These are phyloP conservation scores for Paraphoma sp. DNA, from an alignment of 2,329 filamentous ascomycete species.

Conservation along the genomic window DNA sequence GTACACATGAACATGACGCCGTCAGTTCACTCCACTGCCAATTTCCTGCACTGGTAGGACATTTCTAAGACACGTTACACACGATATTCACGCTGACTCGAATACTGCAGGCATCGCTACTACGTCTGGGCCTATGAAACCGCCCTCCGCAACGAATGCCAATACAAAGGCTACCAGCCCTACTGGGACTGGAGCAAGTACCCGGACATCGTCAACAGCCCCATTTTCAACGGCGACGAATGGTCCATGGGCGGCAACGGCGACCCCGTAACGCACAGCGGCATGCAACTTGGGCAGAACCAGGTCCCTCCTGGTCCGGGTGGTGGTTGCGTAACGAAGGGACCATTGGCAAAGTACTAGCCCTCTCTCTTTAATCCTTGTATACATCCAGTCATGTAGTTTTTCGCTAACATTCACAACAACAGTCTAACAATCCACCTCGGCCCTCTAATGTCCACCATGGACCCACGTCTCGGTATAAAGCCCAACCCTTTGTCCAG, in stretches of 20 bases:
- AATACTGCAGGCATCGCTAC: slow-evolving; percentile 49
- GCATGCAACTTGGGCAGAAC: slow-evolving; percentile 19
- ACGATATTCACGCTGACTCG: slow-evolving; percentile 23
- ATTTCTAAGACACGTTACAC: too few species aligned
- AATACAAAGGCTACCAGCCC: slow-evolving; percentile 50
- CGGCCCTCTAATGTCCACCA: slow-evolving; percentile 54
- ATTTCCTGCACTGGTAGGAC: slow-evolving; percentile 43
- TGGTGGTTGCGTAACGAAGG: slow-evolving; percentile 62
- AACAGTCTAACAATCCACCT: slow-evolving; percentile 46
- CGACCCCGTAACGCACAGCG: slow-evolving; percentile 31
- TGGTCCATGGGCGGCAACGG: slow-evolving; percentile 59
- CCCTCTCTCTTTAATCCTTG: slow-evolving; percentile 3
- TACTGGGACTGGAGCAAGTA: slow-evolving; percentile 63
- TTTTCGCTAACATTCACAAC: background rate
- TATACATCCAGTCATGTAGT: background rate
- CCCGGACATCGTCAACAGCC: slow-evolving; percentile 54
- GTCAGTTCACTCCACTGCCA: slow-evolving; percentile 35
- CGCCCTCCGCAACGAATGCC: slow-evolving; percentile 50
- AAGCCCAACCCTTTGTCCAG: slow-evolving; percentile 38
- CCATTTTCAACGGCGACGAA: slow-evolving; percentile 63
- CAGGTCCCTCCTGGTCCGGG: slow-evolving; percentile 57
- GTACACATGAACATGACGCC: slow-evolving; percentile 44
- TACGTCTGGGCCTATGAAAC: slow-evolving; percentile 52
- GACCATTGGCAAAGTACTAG: slow-evolving; percentile 57
- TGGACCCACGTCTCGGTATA: slow-evolving; percentile 38